Evolutionary conservation across 2,329 filamentous ascomycete genomes (phyloP).

Genomic region (Aspergillus persii): DNA sequence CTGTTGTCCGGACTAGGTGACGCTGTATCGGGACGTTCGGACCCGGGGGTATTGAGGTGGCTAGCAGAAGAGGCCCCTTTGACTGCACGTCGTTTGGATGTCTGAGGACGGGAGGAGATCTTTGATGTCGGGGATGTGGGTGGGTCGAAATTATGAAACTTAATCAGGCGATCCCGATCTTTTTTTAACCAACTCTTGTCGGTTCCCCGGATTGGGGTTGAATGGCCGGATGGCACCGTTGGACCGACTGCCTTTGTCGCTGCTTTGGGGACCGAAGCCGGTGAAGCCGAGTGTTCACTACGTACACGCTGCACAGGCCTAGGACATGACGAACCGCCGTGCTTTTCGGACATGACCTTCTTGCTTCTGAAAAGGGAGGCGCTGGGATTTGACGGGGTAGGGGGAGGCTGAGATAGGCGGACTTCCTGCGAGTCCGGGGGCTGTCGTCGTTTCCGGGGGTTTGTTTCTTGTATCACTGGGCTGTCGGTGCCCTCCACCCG

Average conservation of each 20-base stretch:
- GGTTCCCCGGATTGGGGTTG: conserved; percentile 3
- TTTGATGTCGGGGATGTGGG: conserved; percentile 36
- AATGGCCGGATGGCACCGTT: background rate
- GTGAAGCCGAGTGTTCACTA: conserved; percentile 1
- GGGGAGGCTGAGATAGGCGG: conserved; percentile 1
- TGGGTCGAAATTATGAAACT: conserved; percentile 33
- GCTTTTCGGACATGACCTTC: background rate
- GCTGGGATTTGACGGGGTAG: background rate
- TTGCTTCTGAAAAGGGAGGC: background rate
- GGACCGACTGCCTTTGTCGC: background rate
- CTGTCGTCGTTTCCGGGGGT: conserved; percentile 21
- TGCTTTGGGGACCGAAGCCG: conserved; percentile 4
- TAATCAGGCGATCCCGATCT: conserved; percentile 23
- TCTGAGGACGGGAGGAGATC: conserved; percentile 18
- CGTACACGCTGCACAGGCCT: background rate
- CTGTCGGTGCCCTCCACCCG: conserved; percentile 10
- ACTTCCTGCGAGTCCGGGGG: conserved; percentile 14
- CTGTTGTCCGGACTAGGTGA: background rate
- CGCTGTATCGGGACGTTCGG: background rate
- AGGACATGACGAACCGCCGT: background rate
- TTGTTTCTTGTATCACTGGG: conserved; percentile 28
- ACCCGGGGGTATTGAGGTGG: background rate
- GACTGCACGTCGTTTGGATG: conserved; percentile 10
- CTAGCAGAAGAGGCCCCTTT: background rate
- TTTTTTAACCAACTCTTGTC: conserved; percentile 30